A percentile compares a stretch with the other conserved stretches of the same genome.
Conservation (phyloP, 2,329 filamentous ascomycete genomes). For the Aphanocladium album region DNA sequence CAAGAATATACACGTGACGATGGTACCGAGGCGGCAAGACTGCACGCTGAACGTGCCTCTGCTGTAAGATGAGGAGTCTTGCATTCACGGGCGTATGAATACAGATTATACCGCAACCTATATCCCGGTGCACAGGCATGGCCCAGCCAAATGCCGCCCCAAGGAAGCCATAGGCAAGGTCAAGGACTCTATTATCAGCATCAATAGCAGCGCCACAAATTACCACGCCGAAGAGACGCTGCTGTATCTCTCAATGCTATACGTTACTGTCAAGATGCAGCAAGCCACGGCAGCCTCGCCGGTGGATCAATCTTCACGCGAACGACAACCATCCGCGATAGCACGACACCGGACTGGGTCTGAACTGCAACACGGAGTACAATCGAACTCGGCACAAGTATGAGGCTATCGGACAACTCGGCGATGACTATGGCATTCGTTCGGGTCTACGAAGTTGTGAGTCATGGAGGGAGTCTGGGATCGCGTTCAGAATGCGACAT, state of each 20-base stretch:
- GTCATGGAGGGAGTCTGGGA: background rate
- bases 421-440: background rate
- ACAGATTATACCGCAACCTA: background rate
- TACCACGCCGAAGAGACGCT: no score
- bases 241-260: no score
- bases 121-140: background rate
- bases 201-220: no score
- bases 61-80: background rate
- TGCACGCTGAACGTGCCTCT: constrained; percentile 4
- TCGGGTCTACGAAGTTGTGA: background rate
- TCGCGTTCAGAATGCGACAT: background rate
- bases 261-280: no score
- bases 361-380: background rate
- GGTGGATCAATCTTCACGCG: no score
- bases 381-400: background rate
- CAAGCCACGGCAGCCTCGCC: no score
- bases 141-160: background rate
- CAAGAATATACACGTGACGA: constrained; percentile 42
- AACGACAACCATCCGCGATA: no score
- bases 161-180: background rate
- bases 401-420: background rate
- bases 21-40: constrained; percentile 12
- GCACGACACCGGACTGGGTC: background rate
- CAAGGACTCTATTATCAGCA: background rate
- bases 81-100: background rate